Conservation (phyloP, 768 basidiomycete species). For the Rhodosporidiobolus odoratus region DNA sequence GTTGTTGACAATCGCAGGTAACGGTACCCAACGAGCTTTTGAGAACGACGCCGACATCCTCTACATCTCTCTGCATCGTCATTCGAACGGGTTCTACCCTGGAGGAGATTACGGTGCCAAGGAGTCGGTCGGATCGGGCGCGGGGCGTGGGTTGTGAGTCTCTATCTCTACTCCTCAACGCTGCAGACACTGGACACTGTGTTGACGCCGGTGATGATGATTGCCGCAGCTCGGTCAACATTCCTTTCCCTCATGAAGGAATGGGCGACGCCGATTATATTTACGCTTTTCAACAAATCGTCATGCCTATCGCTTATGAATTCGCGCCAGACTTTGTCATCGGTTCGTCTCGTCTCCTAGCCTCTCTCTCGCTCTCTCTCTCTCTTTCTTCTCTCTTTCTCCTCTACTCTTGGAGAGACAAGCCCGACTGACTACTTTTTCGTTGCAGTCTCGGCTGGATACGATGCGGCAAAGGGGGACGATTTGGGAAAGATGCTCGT, state of each 20-base stretch:
- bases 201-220: neutral
- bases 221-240: constrained; percentile 72
- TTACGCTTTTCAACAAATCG: constrained; percentile 87
- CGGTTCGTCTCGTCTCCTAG: constrained; percentile 56
- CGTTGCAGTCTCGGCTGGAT: constrained; percentile 95
- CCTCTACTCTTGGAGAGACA: no score
- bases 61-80: constrained; percentile 91
- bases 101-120: constrained; percentile 82
- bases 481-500: constrained; percentile 85
- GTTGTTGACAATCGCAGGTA: constrained; percentile 56
- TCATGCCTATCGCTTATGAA: constrained; percentile 96
- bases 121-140: constrained; percentile 76
- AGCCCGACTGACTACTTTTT: no score
- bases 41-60: constrained; percentile 85
- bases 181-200: constrained; percentile 8
- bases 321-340: constrained; percentile 94
- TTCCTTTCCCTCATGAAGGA: constrained; percentile 83
- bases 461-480: constrained; percentile 92
- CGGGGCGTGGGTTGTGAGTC: constrained; percentile 73
- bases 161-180: neutral
- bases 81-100: constrained; percentile 93
- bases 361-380: neutral
- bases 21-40: constrained; percentile 94
- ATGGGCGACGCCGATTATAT: constrained; percentile 96
- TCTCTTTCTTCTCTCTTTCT: no score